Percentiles rank a stretch among this genome's conserved stretches.
Conservation (phyloP, 768 basidiomycete genomes). For the Tulasnella sp. region DNA sequence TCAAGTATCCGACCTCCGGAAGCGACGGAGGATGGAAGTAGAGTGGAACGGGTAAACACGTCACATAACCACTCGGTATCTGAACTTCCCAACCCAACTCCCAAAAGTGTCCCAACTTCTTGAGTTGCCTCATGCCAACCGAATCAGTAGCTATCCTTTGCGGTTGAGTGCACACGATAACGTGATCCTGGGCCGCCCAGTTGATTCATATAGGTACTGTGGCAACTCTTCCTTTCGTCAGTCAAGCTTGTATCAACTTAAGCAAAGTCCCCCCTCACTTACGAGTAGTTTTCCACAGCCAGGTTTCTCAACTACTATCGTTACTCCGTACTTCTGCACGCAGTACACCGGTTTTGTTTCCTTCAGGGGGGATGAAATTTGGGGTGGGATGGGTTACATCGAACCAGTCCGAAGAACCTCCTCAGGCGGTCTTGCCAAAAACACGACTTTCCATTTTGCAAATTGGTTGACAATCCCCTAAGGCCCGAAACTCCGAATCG, state of each 20-base stretch:
- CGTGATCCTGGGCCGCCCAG: constrained; percentile 78
- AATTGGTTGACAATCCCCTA: constrained; percentile 82
- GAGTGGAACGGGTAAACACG: background rate
- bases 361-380: constrained; percentile 41
- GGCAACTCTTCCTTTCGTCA: constrained; percentile 66
- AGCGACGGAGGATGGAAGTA: background rate
- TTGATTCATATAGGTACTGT: constrained; percentile 94
- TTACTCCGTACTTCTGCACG: constrained; percentile 76
- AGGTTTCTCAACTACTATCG: constrained; percentile 90
- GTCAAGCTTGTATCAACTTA: background rate
- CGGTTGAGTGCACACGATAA: constrained; percentile 92
- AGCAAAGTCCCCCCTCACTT: constrained; percentile 38
- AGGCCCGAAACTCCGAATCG: constrained; percentile 62
- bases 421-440: background rate
- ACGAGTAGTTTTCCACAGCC: constrained; percentile 98
- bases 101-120: constrained; percentile 85
- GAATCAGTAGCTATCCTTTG: constrained; percentile 92
- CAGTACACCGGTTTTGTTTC: constrained; percentile 73
- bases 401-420: background rate
- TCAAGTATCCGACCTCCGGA: constrained; percentile 88
- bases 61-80: background rate
- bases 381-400: background rate
- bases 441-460: constrained; percentile 66
- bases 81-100: constrained; percentile 65
- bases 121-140: constrained; percentile 81